A percentile compares a stretch with the other conserved stretches of the same genome.
phyloP scores from a whole-genome alignment of 805 yeast species.

The Saturnispora gosingensis region DNA sequence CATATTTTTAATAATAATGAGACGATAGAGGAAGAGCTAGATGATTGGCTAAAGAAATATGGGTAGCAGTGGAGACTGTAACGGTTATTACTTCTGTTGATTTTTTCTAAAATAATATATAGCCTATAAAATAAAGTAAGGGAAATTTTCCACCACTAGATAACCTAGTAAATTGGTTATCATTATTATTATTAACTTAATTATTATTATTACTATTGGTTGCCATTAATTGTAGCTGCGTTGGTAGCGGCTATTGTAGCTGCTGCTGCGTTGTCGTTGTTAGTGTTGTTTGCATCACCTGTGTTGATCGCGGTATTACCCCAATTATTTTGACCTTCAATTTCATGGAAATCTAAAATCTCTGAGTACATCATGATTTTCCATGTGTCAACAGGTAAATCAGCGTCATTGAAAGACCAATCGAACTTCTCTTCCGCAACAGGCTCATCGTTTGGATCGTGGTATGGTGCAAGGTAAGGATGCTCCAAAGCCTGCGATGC shows the following conservation, averaged over 20 bases:
- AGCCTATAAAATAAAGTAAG: not conserved
- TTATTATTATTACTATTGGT: not conserved
- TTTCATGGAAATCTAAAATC: slow-evolving; percentile 91
- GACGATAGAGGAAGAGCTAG: not conserved
- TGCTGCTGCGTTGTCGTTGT: slow-evolving; percentile 9
- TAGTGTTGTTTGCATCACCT: not conserved
- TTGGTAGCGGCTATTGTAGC: slow-evolving; percentile 9
- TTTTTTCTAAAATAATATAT: not conserved
- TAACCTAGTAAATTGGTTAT: not conserved
- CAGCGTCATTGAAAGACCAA: slow-evolving; percentile 98
- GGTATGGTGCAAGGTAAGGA: slow-evolving; percentile 89
- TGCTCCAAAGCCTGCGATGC: slow-evolving; percentile 87
- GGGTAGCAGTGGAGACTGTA: not conserved
- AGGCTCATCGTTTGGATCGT: slow-evolving; percentile 97
- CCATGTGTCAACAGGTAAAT: slow-evolving; percentile 96
- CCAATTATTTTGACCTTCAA: slow-evolving; percentile 38
- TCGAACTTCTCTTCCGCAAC: slow-evolving; percentile 86
- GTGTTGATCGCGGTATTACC: slow-evolving; percentile 10
- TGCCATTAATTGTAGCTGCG: not conserved
- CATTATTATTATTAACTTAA: too few relatives aligned
- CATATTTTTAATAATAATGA: not conserved
- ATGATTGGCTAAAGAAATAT: not conserved
- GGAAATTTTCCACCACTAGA: not conserved
- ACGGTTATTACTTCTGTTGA: not conserved
- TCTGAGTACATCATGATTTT: slow-evolving; percentile 98